phyloP scores from a whole-genome alignment of 352 stramenopile genomes.

The Thraustochytrium sp. region DNA sequence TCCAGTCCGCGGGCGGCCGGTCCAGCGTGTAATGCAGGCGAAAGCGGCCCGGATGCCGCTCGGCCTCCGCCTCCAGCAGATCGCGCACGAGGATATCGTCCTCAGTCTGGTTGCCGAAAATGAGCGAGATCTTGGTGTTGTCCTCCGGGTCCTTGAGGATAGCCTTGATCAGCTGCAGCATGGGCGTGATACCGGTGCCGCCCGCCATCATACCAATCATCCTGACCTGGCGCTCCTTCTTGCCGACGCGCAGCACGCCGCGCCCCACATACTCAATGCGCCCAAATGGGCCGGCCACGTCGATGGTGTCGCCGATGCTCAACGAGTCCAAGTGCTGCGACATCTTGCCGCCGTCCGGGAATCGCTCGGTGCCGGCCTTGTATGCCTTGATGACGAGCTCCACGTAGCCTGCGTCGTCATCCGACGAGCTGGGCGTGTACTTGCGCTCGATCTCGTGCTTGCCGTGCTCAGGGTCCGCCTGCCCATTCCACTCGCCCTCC shows the following conservation, averaged over 20 bases:
- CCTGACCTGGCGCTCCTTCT: slow-evolving; percentile 58
- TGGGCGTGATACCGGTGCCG: slow-evolving; percentile 89
- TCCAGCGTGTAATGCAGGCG: slow-evolving; percentile 73
- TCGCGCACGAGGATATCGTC: slow-evolving; percentile 91
- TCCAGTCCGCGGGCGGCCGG: slow-evolving; percentile 70
- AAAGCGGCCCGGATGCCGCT: slow-evolving; percentile 59
- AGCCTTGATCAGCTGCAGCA: slow-evolving; percentile 67
- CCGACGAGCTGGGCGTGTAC: slow-evolving; percentile 76
- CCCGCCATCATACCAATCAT: slow-evolving; percentile 88
- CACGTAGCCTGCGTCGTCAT: slow-evolving; percentile 73
- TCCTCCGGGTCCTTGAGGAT: slow-evolving; percentile 62
- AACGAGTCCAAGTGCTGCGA: slow-evolving; percentile 70
- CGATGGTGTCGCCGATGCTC: slow-evolving; percentile 67
- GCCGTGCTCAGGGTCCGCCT: slow-evolving; percentile 52
- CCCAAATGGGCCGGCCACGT: slow-evolving; percentile 82
- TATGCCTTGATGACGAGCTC: slow-evolving; percentile 78
- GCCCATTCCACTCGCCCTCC: slow-evolving; percentile 43
- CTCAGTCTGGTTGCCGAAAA: slow-evolving; percentile 91
- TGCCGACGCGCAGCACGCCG: slow-evolving; percentile 81
- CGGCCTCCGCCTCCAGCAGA: slow-evolving; percentile 77
- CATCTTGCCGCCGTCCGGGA: slow-evolving; percentile 56
- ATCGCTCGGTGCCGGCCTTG: slow-evolving; percentile 54
- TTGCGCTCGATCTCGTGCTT: slow-evolving; percentile 67
- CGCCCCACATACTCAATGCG: slow-evolving; percentile 80
- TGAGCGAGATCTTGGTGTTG: slow-evolving; percentile 59